phyloP scores from a whole-genome alignment of 2,329 filamentous ascomycete genomes.

The Epichloe bromicola region DNA sequence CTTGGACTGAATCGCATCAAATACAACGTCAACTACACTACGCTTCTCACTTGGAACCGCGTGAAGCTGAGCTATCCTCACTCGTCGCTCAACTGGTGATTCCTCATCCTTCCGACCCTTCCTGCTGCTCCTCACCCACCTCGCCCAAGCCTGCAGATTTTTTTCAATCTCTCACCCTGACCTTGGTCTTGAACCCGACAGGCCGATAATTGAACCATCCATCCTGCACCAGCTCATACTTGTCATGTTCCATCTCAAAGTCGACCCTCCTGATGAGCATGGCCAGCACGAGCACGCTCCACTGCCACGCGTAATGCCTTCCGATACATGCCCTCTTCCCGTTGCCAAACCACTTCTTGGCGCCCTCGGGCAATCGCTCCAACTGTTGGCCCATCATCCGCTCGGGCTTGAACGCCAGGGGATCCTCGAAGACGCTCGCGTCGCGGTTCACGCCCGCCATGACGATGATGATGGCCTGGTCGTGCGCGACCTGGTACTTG shows the following conservation, averaged over 20 bases:
- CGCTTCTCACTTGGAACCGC: too few species aligned
- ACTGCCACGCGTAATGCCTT: slow-evolving; percentile 36
- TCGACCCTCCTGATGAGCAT: slow-evolving; percentile 32
- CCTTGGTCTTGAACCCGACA: slow-evolving; percentile 29
- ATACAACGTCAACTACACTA: too few species aligned
- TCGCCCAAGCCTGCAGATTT: neutral
- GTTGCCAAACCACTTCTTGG: slow-evolving; percentile 39
- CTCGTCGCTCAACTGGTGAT: neutral
- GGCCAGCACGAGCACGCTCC: slow-evolving; percentile 27
- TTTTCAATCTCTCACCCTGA: slow-evolving; percentile 21
- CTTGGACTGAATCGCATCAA: too few species aligned
- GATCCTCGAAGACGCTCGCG: slow-evolving; percentile 33
- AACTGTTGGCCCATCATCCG: slow-evolving; percentile 35
- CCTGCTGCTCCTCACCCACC: neutral
- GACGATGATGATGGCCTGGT: slow-evolving; percentile 36
- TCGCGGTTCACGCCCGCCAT: slow-evolving; percentile 38
- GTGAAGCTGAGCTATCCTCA: too few species aligned
- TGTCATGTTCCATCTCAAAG: slow-evolving; percentile 28
- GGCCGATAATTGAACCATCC: slow-evolving; percentile 42
- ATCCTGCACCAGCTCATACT: slow-evolving; percentile 30
- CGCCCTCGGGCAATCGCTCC: slow-evolving; percentile 28
- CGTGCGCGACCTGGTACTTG: slow-evolving; percentile 34
- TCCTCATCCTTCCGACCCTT: neutral
- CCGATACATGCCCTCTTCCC: slow-evolving; percentile 40
- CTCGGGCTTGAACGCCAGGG: slow-evolving; percentile 32